Base-by-base conservation (phyloP, 805 yeast genomes). In the Lipomyces japonicus region DNA sequence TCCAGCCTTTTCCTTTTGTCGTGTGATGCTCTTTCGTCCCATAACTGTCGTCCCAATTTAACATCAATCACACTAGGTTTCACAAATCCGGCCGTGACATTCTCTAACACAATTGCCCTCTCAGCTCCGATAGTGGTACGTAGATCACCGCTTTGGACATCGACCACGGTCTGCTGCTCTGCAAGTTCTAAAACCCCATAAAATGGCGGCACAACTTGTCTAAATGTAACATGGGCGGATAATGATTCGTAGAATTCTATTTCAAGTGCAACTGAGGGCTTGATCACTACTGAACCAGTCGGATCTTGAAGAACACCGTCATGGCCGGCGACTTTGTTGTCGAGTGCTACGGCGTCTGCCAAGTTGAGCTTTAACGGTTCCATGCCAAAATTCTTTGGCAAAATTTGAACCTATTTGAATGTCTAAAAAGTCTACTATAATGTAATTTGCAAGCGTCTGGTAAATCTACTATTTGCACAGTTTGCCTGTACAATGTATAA, bases 321-420 rank as follows among this genome's bases (percentile, higher is more conserved):
- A 62, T 91, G 98, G 4, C 98, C 98, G 0, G 97, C 97, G 2
- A 93, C 97, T 67, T 81, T 84, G 62, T 45, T 39, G 16, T 53
- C 59, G 16, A 55, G 48, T 19, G 51, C 24, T 6, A 48, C 39
- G 19, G 58, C 57, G 10, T 44, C 5, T 3, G 52, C 14, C 23
- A 48, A 6, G 35, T 44, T 42, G 9, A 46, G 14, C 16, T 7
- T 19, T 26, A 24, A 25, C 9, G 31, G 42, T n/a, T n/a, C n/a
- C n/a, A n/a, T n/a, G n/a, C n/a, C n/a, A n/a, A n/a, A n/a, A n/a
- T n/a, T n/a, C n/a, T n/a, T n/a, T n/a, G n/a, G n/a, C n/a, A n/a
- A n/a, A n/a, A n/a, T n/a, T n/a, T n/a, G n/a, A n/a, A n/a, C n/a
- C n/a, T n/a, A n/a, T n/a, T n/a, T n/a, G n/a, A n/a, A n/a, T n/a